A percentile compares a stretch with the other conserved stretches of the same genome.
phyloP scores from a whole-genome alignment of 495 filamentous ascomycete species.

The Hypomontagnella submonticulosa region DNA sequence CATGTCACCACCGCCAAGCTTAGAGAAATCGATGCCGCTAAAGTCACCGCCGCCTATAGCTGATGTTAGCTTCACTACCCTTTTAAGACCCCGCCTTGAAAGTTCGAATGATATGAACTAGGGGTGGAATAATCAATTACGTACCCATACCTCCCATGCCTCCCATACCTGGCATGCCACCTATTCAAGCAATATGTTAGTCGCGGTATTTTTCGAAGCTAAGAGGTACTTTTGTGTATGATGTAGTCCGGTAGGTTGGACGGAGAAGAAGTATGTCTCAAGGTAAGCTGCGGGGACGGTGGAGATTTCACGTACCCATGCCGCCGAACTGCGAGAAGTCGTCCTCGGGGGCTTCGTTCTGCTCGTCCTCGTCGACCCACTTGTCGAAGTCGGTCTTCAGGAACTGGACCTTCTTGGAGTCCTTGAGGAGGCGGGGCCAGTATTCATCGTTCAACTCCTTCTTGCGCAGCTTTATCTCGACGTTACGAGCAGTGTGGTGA shows the following conservation, averaged over 20 bases:
- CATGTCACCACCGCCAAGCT: slow-evolving; percentile 75
- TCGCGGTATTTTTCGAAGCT: neutral
- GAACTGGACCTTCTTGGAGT: slow-evolving; percentile 89
- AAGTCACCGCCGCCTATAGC: slow-evolving; percentile 66
- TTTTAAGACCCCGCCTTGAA: slow-evolving; percentile 17
- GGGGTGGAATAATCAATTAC: slow-evolving; percentile 38
- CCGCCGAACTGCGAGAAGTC: slow-evolving; percentile 78
- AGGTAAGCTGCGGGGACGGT: neutral
- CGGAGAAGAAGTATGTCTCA: neutral
- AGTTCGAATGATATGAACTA: neutral
- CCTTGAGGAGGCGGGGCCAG: slow-evolving; percentile 96
- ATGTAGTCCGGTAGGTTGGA: neutral
- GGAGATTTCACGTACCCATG: slow-evolving; percentile 58
- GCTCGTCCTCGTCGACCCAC: slow-evolving; percentile 99
- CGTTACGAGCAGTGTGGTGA: slow-evolving; percentile 82
- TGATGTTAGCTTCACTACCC: slow-evolving; percentile 35
- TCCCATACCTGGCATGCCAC: slow-evolving; percentile 57
- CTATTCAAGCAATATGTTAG: slow-evolving; percentile 42
- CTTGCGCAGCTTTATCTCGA: slow-evolving; percentile 93
- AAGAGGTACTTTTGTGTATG: neutral
- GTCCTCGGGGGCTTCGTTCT: slow-evolving; percentile 86
- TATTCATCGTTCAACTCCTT: slow-evolving; percentile 91
- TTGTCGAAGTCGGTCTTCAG: slow-evolving; percentile 99
- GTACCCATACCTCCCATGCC: slow-evolving; percentile 66
- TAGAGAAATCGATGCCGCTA: slow-evolving; percentile 87